These are phyloP conservation scores for Clavispora asparagi DNA, from an alignment of 805 yeast species.

Conservation along the genomic window DNA sequence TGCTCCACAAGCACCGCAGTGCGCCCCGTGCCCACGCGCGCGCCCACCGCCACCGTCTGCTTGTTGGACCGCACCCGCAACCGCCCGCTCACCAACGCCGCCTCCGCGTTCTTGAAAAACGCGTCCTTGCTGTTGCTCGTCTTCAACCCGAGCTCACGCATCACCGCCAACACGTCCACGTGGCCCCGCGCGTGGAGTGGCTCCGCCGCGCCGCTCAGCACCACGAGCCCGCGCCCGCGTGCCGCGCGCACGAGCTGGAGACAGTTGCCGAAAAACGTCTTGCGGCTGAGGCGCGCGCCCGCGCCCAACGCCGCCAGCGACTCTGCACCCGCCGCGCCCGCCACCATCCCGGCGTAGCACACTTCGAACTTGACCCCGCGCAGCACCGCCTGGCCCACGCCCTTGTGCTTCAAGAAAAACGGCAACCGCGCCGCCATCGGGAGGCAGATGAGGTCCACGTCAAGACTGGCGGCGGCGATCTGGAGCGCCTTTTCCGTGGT, in stretches of 20 bases:
- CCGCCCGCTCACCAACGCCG: constrained; percentile 68
- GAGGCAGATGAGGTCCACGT: constrained; percentile 76
- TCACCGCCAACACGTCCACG: constrained; percentile 61
- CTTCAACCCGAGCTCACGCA: constrained; percentile 67
- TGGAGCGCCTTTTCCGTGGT: constrained; percentile 72
- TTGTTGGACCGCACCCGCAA: constrained; percentile 70
- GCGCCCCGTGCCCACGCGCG: constrained; percentile 14
- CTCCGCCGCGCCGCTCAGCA: constrained; percentile 67
- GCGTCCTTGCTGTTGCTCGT: constrained; percentile 55
- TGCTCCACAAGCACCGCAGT: constrained; percentile 5
- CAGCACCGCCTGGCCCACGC: constrained; percentile 75
- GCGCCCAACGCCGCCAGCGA: constrained; percentile 15
- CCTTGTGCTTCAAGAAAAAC: constrained; percentile 74
- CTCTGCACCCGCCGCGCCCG: constrained; percentile 28
- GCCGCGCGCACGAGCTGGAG: constrained; percentile 76
- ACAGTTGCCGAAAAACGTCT: constrained; percentile 65
- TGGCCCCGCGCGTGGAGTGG: constrained; percentile 60
- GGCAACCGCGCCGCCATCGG: constrained; percentile 64
- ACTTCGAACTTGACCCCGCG: constrained; percentile 83
- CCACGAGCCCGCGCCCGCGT: constrained; percentile 70
- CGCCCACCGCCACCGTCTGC: constrained; percentile 62
- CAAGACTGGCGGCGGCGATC: constrained; percentile 67
- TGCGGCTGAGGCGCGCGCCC: constrained; percentile 38
- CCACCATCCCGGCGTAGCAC: constrained; percentile 54
- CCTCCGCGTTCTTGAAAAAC: constrained; percentile 54